phyloP scores from a whole-genome alignment of 768 basidiomycete species.

The Kwoniella shandongensis region DNA sequence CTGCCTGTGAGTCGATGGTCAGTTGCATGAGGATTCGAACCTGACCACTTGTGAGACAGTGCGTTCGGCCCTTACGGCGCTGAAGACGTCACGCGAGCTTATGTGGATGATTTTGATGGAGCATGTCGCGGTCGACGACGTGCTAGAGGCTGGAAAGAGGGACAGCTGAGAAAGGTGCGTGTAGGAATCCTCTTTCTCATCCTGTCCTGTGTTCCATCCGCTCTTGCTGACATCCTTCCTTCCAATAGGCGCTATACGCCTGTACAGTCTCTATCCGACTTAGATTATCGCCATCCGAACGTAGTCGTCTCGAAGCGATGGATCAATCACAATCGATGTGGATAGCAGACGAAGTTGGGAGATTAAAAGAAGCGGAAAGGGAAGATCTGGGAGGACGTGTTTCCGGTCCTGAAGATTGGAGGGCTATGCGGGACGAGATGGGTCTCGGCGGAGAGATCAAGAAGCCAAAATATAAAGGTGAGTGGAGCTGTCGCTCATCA shows the following conservation, averaged over 20 bases:
- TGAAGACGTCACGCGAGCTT: conserved; percentile 46
- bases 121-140: conserved; percentile 28
- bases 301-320: conserved; percentile 31
- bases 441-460: conserved; percentile 18
- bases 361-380: conserved; percentile 29
- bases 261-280: conserved; percentile 39
- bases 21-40: neutral
- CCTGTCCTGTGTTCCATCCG: neutral
- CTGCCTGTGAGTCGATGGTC: conserved; percentile 47
- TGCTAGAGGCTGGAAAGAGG: conserved; percentile 37
- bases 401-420: conserved; percentile 54
- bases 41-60: conserved; percentile 10
- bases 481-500: neutral
- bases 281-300: conserved; percentile 3
- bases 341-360: conserved; percentile 33
- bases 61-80: conserved; percentile 40
- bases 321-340: conserved; percentile 43
- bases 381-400: conserved; percentile 42
- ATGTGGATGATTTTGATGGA: conserved; percentile 41
- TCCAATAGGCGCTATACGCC: conserved; percentile 32
- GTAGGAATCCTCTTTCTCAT: no score
- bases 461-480: conserved; percentile 20
- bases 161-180: conserved; percentile 39
- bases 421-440: conserved; percentile 47
- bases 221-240: neutral